phyloP scores from a whole-genome alignment of 208 protist genomes.

The Trypanosoma melophagium region DNA sequence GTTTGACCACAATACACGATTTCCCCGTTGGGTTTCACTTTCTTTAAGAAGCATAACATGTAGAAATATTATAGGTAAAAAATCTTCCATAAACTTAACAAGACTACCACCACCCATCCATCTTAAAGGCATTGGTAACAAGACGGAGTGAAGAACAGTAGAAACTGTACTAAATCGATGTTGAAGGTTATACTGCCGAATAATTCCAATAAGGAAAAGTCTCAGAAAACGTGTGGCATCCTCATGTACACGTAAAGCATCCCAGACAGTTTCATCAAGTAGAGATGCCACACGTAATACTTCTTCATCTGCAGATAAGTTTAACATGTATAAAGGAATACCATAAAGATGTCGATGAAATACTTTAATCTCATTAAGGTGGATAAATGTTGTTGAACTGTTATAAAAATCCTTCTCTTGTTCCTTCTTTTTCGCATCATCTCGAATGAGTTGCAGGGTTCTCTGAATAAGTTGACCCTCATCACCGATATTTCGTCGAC shows the following conservation, averaged over 20 bases:
- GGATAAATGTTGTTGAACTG: background rate
- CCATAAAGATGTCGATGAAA: conserved; percentile 18
- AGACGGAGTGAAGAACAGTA: conserved; percentile 13
- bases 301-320: background rate
- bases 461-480: conserved; percentile 15
- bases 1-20: conserved; percentile 41
- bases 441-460: conserved; percentile 10
- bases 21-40: conserved; percentile 36
- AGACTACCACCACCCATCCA: conserved; percentile 6
- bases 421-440: conserved; percentile 1
- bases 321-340: background rate
- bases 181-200: conserved; percentile 46
- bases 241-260: conserved; percentile 29
- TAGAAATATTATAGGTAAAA: conserved; percentile 52
- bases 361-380: conserved; percentile 9
- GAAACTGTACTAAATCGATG: conserved; percentile 26
- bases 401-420: background rate
- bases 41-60: conserved; percentile 59
- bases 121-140: conserved; percentile 4
- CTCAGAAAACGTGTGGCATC: conserved; percentile 49
- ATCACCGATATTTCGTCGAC: conserved; percentile 9
- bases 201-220: conserved; percentile 47
- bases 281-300: conserved; percentile 14
- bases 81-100: conserved; percentile 28
- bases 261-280: conserved; percentile 37